Evolutionary conservation across 2,329 filamentous ascomycete genomes (phyloP), one percentile per base, ranked within the genome.

Genomic region (Botryotinia calthae): DNA sequence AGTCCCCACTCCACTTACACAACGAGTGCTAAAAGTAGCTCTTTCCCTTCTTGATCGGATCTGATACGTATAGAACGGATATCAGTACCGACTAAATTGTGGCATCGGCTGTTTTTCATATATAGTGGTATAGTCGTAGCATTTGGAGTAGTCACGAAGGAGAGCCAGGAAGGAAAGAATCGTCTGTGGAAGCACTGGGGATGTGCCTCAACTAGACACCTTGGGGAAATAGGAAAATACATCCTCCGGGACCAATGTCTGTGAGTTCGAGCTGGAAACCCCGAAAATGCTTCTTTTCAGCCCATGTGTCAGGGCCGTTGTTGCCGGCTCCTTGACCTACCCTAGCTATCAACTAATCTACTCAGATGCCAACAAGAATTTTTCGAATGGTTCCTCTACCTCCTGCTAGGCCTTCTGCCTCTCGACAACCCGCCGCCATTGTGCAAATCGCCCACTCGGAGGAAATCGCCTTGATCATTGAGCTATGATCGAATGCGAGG

Each of bases 241-340:
- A n/a, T n/a, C n/a, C n/a, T n/a, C 48, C n/a, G 25, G 25, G 48
- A 16, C 25, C 5, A 34, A 25, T n/a, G 34, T 42, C 59, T 42
- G 37, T 63, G 61, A 28, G 14, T 28, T 20, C 25, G 18, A 20
- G 61, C 4, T 14, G 9, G 16, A 28, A 42, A 44, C 44, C 12
- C 4, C 7, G 16, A 20, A 28, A 63, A 63, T 28, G 25, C 37
- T 63, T 44, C 58, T 44, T 63, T 63, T 44, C 37, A 9, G 44
- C 37, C 37, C n/a, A 63, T 28, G 1, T 63, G 28, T 40, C 61
- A 44, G 40, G 61, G 61, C 61, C 61, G 61, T 63, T 63, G 61
- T 31, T 63, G 37, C 61, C 37, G 61, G 61, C 61, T 63, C 37
- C 37, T 63, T 44, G 61, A 44, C 37, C 61, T 62, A 20, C 59